phyloP scores from a whole-genome alignment of 2,329 filamentous ascomycete species.

The Coleophoma cylindrospora region DNA sequence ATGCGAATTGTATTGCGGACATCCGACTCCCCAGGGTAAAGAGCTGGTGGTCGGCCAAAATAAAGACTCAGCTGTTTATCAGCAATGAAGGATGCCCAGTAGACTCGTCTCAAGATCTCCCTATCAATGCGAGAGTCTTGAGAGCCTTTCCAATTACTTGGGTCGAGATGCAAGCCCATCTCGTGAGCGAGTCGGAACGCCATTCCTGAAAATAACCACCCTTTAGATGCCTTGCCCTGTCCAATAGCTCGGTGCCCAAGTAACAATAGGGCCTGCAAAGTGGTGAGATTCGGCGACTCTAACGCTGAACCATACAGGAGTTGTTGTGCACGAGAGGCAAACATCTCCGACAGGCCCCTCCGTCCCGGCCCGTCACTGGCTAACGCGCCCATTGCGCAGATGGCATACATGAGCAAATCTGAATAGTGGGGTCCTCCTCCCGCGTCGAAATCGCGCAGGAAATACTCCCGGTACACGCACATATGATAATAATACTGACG shows the following conservation, averaged over 20 bases:
- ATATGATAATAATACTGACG: slow-evolving; percentile 43
- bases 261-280: slow-evolving; percentile 38
- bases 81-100: slow-evolving; percentile 45
- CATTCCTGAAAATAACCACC: slow-evolving; percentile 48
- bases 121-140: slow-evolving; percentile 34
- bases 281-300: slow-evolving; percentile 41
- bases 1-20: slow-evolving; percentile 42
- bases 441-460: slow-evolving; percentile 42
- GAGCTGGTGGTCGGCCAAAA: slow-evolving; percentile 43
- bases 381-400: slow-evolving; percentile 44
- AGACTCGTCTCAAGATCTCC: slow-evolving; percentile 43
- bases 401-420: slow-evolving; percentile 41
- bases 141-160: slow-evolving; percentile 41
- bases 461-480: slow-evolving; percentile 45
- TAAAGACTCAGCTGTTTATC: slow-evolving; percentile 47
- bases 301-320: slow-evolving; percentile 37
- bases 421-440: slow-evolving; percentile 43
- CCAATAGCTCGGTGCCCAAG: slow-evolving; percentile 43
- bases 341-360: slow-evolving; percentile 34
- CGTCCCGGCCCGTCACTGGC: slow-evolving; percentile 32
- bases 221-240: slow-evolving; percentile 40
- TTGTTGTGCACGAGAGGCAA: slow-evolving; percentile 37
- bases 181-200: slow-evolving; percentile 45
- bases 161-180: slow-evolving; percentile 47
- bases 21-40: slow-evolving; percentile 44